A percentile compares a stretch with the other conserved stretches of the same genome.
Evolutionary conservation across 2,329 filamentous ascomycete species (phyloP).

Genomic region (Hymenoscyphus albidus): DNA sequence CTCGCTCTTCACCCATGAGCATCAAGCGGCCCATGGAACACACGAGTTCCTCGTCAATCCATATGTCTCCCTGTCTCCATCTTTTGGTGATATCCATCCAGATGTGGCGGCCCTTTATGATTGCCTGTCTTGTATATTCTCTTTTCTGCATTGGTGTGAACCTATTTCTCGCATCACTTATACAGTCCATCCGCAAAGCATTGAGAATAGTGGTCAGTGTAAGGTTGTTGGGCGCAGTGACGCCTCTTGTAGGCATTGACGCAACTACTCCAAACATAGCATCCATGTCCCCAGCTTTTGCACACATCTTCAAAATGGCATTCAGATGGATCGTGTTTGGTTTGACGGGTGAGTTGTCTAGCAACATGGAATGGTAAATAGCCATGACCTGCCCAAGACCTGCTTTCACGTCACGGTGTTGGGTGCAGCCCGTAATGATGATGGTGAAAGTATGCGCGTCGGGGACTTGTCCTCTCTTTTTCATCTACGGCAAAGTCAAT

Average conservation of each 20-base stretch:
- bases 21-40: slow-evolving; percentile 77
- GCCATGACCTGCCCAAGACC: slow-evolving; percentile 66
- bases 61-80: slow-evolving; percentile 68
- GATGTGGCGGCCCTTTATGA: slow-evolving; percentile 66
- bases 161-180: slow-evolving; percentile 26
- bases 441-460: slow-evolving; percentile 81
- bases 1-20: slow-evolving; percentile 57
- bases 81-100: slow-evolving; percentile 78
- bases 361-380: slow-evolving; percentile 72
- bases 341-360: slow-evolving; percentile 58
- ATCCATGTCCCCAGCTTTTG: slow-evolving; percentile 70
- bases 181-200: slow-evolving; percentile 56
- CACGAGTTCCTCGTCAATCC: slow-evolving; percentile 75
- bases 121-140: slow-evolving; percentile 41
- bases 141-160: slow-evolving; percentile 30
- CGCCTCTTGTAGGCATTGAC: slow-evolving; percentile 62
- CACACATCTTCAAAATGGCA: slow-evolving; percentile 79
- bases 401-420: slow-evolving; percentile 52
- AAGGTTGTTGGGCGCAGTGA: slow-evolving; percentile 59
- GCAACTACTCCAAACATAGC: slow-evolving; percentile 72
- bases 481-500: slow-evolving; percentile 62
- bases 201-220: slow-evolving; percentile 86
- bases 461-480: slow-evolving; percentile 79
- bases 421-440: slow-evolving; percentile 71
- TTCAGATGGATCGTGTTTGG: slow-evolving; percentile 83